Percentiles rank a stretch among this genome's conserved stretches.
Conservation (phyloP, 495 filamentous ascomycete genomes). For the Baudoinia panamericana region DNA sequence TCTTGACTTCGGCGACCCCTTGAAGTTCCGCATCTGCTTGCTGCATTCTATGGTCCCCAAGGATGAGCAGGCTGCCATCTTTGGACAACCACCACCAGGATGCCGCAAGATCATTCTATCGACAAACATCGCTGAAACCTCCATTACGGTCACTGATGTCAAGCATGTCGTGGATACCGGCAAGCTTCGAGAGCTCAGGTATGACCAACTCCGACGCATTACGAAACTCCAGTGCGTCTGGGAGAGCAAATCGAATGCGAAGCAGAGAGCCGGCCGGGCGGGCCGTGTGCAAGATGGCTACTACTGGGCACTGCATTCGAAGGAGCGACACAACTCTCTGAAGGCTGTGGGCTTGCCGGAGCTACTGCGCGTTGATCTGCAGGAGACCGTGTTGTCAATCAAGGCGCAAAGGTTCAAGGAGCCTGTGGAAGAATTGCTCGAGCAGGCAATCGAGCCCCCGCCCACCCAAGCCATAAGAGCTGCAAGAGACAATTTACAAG, state of each 20-base stretch:
- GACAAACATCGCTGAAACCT: conserved; percentile 50
- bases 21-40: conserved; percentile 35
- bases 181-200: conserved; percentile 40
- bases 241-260: conserved; percentile 42
- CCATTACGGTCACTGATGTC: conserved; percentile 47
- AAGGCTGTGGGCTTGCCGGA: conserved; percentile 36
- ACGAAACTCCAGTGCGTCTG: conserved; percentile 37
- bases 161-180: conserved; percentile 45
- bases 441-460: conserved; percentile 42
- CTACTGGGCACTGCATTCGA: conserved; percentile 44
- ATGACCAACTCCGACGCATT: conserved; percentile 35
- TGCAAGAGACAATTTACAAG: conserved; percentile 35
- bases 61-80: conserved; percentile 36
- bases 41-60: conserved; percentile 40
- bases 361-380: conserved; percentile 38
- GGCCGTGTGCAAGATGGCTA: conserved; percentile 45
- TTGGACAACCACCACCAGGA: conserved; percentile 33
- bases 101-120: conserved; percentile 45
- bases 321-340: conserved; percentile 37
- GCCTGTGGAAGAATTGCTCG: conserved; percentile 37
- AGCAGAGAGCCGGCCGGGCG: conserved; percentile 46
- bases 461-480: conserved; percentile 30
- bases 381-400: conserved; percentile 38
- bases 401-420: conserved; percentile 34
- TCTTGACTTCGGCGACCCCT: conserved; percentile 34